phyloP scores from a whole-genome alignment of 2,329 filamentous ascomycete genomes.

The Cladophialophora chaetospira region DNA sequence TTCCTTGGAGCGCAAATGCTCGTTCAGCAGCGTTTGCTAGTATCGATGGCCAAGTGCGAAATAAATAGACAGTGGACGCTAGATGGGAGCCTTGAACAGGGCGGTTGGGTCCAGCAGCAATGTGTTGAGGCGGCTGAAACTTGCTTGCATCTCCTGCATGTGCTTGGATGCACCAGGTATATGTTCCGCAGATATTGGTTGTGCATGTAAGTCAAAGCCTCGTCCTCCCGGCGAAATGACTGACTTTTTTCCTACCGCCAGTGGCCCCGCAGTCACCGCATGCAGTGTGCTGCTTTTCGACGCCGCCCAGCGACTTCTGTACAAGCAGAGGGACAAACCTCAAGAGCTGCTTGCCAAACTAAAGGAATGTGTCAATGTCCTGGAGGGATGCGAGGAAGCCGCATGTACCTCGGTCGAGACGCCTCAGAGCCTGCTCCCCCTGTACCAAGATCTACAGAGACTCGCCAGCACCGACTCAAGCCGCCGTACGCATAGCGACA shows the following conservation, averaged over 20 bases:
- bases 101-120: background rate
- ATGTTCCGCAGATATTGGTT: conserved; percentile 12
- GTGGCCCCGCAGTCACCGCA: conserved; percentile 11
- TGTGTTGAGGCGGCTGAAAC: conserved; percentile 3
- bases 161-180: conserved; percentile 4
- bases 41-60: conserved; percentile 2
- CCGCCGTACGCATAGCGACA: background rate
- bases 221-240: background rate
- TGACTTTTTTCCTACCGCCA: background rate
- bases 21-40: background rate
- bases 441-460: conserved; percentile 3
- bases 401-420: background rate
- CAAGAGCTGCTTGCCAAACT: conserved; percentile 1
- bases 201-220: conserved; percentile 8
- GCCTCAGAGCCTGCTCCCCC: conserved; percentile 4
- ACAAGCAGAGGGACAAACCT: background rate
- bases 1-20: conserved; percentile 9
- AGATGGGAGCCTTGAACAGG: conserved; percentile 2
- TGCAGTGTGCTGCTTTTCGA: conserved; percentile 14
- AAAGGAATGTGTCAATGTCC: conserved; percentile 6
- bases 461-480: background rate
- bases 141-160: conserved; percentile 4
- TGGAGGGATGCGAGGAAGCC: conserved; percentile 1
- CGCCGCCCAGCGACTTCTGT: conserved; percentile 1
- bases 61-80: conserved; percentile 12